Conservation (phyloP, 1,139 yeast genomes). For the Lizanozyma gosingica region DNA sequence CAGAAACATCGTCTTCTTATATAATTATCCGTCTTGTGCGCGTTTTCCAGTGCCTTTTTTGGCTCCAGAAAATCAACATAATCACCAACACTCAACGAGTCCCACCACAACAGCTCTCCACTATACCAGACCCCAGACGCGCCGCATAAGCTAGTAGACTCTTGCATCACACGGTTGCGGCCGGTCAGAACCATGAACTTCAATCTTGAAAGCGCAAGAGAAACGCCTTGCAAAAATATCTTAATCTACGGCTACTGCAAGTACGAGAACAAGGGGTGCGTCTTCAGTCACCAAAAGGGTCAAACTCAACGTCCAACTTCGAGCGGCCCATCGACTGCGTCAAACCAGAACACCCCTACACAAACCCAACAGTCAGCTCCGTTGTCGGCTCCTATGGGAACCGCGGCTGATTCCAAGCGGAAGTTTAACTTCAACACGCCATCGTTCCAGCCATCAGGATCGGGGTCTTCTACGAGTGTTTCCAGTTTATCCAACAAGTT, state of each 20-base stretch:
- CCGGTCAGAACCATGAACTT: conserved; percentile 37
- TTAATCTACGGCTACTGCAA: conserved; percentile 85
- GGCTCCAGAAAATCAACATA: too few relatives aligned
- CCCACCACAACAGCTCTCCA: too few relatives aligned
- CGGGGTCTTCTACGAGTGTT: conserved; percentile 9
- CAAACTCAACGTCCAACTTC: conserved; percentile 4
- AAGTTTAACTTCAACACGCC: conserved; percentile 59
- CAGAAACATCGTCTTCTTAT: too few relatives aligned
- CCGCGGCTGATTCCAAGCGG: conserved; percentile 15
- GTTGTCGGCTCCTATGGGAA: background rate
- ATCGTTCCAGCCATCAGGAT: conserved; percentile 47
- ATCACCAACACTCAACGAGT: too few relatives aligned
- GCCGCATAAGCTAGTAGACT: too few relatives aligned
- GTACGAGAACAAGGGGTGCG: conserved; percentile 83
- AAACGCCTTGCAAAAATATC: conserved; percentile 78
- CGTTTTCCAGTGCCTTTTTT: too few relatives aligned
- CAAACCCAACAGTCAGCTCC: conserved; percentile 2
- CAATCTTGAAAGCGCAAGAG: conserved; percentile 51
- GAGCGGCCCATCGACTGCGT: conserved; percentile 8
- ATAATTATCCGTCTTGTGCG: too few relatives aligned
- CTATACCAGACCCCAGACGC: too few relatives aligned
- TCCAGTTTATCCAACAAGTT: conserved; percentile 29
- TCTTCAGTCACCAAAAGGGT: conserved; percentile 55
- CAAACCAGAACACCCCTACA: conserved; percentile 6
- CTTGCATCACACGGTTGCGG: too few relatives aligned